A percentile compares a stretch with the other conserved stretches of the same genome.
These are phyloP conservation scores for Neurospora sp. DNA, from an alignment of 495 filamentous ascomycete species.

Conservation along the genomic window DNA sequence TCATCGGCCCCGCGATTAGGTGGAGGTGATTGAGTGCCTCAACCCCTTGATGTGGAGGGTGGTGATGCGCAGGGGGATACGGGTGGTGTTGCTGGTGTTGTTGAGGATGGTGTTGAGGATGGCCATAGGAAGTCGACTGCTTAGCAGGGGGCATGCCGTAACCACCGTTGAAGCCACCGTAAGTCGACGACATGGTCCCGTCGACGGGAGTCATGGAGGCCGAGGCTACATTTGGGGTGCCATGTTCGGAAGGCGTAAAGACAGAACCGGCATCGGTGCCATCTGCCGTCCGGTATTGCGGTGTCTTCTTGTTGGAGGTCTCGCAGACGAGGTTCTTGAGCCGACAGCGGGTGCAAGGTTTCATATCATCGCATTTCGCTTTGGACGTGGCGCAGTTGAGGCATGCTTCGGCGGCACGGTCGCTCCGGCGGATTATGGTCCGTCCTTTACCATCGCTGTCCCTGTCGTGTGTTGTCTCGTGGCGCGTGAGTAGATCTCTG, in stretches of 20 bases:
- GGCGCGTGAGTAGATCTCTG: conserved; percentile 17
- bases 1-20: background rate
- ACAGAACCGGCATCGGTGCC: background rate
- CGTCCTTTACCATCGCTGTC: conserved; percentile 12
- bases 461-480: conserved; percentile 15
- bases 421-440: conserved; percentile 10
- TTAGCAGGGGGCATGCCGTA: background rate
- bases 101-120: background rate
- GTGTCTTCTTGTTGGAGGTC: conserved; percentile 1
- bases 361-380: conserved; percentile 18
- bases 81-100: background rate
- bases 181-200: background rate
- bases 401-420: conserved; percentile 15
- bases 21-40: background rate
- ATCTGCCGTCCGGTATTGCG: conserved; percentile 5
- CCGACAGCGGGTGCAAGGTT: conserved; percentile 15
- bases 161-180: background rate
- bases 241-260: background rate
- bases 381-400: conserved; percentile 13
- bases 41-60: background rate
- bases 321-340: conserved; percentile 9
- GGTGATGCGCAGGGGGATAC: background rate
- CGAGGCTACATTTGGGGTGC: background rate
- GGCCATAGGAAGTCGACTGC: background rate
- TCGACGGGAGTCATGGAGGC: background rate